Evolutionary conservation across 495 filamentous ascomycete genomes (phyloP), one percentile per base, ranked within the genome.

Genomic region (Talaromyces thailandensis): DNA sequence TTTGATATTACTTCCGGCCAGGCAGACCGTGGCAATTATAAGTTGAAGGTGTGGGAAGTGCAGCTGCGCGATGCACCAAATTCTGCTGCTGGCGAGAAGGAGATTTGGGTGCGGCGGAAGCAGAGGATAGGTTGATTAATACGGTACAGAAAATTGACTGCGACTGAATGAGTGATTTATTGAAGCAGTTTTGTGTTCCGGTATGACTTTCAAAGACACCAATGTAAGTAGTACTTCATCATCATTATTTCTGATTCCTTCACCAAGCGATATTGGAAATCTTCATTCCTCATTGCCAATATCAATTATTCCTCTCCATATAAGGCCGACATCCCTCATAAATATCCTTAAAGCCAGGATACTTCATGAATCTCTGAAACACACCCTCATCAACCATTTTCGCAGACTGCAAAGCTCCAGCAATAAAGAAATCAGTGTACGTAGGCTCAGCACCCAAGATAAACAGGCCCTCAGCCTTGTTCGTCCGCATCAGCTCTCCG

Each of bases 1-100:
- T 86, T 86, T 68, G 84, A 86, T 66, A 64, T 86, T 25, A 79
- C 81, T 61, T 78, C 83, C 0, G 84, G 84, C 3, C 70, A 71
- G 62, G 74, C 74, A 4, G 84, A 86, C 61, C 78, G 81, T 1
- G 81, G 77, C n/a, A 84, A 74, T 62, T 86, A 86, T 65, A 77
- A 73, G 67, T 71, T 86, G 21, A 81, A 81, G 58, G 68, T 81
- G 32, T 86, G 83, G 84, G 84, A 86, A 65, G 78, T 84, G 3
- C 73, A 86, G 60, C 61, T 86, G 35, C 77, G 84, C 6, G 76
- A 81, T 35, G 35, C 45, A 2, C 37, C 64, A 4, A 28, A 35
- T n/a, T 51, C 61, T 8, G 35, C 29, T 9, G 66, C 62, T 4
- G n/a, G n/a, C n/a, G 77, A 83, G 2, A 72, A 83, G 63, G 82